Percentiles rank a stretch among this genome's conserved stretches.
Conservation (phyloP, 805 yeast genomes). For the Kluyveromyces starmeri region DNA sequence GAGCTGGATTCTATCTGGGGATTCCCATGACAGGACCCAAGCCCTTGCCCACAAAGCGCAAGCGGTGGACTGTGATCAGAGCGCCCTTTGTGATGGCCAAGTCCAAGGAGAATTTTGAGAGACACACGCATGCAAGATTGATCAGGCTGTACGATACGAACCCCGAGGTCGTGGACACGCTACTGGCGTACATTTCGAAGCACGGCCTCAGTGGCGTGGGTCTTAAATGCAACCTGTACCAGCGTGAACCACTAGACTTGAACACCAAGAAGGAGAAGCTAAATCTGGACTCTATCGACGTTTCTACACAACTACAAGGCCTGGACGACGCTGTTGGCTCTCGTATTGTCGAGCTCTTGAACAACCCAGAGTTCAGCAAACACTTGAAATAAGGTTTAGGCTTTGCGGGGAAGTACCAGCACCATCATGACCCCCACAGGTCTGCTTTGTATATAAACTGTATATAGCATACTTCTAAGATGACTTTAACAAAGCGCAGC, state of each 20-base stretch:
- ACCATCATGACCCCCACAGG: too few relatives aligned
- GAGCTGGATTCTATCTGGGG: conserved; percentile 86
- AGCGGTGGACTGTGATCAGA: conserved; percentile 88
- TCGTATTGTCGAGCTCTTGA: conserved; percentile 62
- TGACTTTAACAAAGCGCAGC: too few relatives aligned
- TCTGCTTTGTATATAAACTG: too few relatives aligned
- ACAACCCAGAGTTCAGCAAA: conserved; percentile 61
- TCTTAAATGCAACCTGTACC: conserved; percentile 61
- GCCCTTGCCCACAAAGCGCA: conserved; percentile 59
- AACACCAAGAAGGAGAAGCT: conserved; percentile 30
- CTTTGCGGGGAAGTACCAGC: too few relatives aligned
- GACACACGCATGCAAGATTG: conserved; percentile 70
- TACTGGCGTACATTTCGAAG: conserved; percentile 70
- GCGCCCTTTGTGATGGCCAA: conserved; percentile 94
- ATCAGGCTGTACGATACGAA: conserved; percentile 77
- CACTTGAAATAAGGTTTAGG: conserved; percentile 27
- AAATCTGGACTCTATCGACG: conserved; percentile 1
- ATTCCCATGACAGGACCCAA: conserved; percentile 75
- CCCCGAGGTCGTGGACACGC: conserved; percentile 73
- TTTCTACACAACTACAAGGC: conserved; percentile 5
- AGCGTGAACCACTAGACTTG: conserved; percentile 41
- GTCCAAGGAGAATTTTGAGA: conserved; percentile 87
- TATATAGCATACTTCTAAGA: too few relatives aligned
- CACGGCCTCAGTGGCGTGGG: conserved; percentile 77
- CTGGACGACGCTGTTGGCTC: conserved; percentile 26